These are phyloP conservation scores for Globisporangium canariense DNA, from an alignment of 352 stramenopile species.

Conservation along the genomic window DNA sequence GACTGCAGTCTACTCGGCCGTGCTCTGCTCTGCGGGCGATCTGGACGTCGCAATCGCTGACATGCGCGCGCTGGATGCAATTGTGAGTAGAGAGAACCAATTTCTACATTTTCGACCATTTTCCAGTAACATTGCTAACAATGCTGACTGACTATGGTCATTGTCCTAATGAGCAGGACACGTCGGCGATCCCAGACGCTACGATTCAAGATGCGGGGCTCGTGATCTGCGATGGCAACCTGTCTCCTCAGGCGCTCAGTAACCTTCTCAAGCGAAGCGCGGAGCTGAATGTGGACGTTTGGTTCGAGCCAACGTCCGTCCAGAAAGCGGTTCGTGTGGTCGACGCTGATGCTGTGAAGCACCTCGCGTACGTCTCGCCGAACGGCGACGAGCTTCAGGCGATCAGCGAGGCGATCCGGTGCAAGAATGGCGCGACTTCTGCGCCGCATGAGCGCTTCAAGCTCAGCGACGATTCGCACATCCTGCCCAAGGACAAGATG, in stretches of 20 bases:
- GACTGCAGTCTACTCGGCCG: slow-evolving; percentile 85
- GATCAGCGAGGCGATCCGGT: slow-evolving; percentile 63
- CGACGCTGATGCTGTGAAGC: slow-evolving; percentile 37
- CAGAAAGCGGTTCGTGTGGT: slow-evolving; percentile 74
- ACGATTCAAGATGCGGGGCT: slow-evolving; percentile 47
- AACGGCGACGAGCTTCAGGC: slow-evolving; percentile 74
- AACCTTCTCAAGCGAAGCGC: slow-evolving; percentile 48
- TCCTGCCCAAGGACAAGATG: slow-evolving; percentile 44
- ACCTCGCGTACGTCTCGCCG: slow-evolving; percentile 70
- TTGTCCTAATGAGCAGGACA: slow-evolving; percentile 29
- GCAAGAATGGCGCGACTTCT: slow-evolving; percentile 17
- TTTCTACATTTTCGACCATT: not conserved
- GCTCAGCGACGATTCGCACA: slow-evolving; percentile 39
- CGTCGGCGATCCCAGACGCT: slow-evolving; percentile 32
- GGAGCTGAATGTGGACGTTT: slow-evolving; percentile 41
- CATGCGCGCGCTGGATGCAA: slow-evolving; percentile 77
- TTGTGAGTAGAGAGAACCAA: slow-evolving; percentile 34
- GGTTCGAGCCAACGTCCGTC: slow-evolving; percentile 86
- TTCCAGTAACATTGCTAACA: not conserved
- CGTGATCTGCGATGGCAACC: slow-evolving; percentile 78
- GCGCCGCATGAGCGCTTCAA: slow-evolving; percentile 45
- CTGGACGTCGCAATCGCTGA: slow-evolving; percentile 85
- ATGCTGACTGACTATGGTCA: not conserved
- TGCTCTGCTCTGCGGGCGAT: slow-evolving; percentile 74
- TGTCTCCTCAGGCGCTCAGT: slow-evolving; percentile 41